These are phyloP conservation scores for Furcasterigmium furcatum DNA, from an alignment of 2,329 filamentous ascomycete species.

Conservation along the genomic window DNA sequence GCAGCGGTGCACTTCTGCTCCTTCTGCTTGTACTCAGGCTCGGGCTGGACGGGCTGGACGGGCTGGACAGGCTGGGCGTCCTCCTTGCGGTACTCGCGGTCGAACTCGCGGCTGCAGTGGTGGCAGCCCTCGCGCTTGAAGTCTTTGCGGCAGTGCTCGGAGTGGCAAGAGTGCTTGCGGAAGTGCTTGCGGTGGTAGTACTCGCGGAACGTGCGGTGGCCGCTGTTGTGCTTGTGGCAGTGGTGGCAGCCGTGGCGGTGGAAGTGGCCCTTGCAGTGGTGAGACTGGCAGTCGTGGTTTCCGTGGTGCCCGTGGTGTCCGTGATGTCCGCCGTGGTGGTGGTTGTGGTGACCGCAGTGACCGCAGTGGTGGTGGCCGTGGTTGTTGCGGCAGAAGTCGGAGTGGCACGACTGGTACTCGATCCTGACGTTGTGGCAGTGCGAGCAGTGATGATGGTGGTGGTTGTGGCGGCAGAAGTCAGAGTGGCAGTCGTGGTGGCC, in stretches of 20 bases:
- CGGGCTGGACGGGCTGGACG: not conserved
- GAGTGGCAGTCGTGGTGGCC: not conserved
- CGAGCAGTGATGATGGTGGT: not conserved
- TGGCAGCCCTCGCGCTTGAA: not conserved
- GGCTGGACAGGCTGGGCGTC: too few species aligned
- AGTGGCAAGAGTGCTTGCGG: not conserved
- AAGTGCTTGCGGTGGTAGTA: constrained; percentile 6
- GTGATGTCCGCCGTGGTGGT: constrained; percentile 1
- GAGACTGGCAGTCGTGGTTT: constrained; percentile 4
- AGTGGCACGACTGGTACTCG: not conserved
- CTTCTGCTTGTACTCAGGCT: too few species aligned
- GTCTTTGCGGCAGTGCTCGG: constrained; percentile 1
- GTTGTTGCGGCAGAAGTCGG: not conserved
- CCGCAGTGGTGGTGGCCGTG: not conserved
- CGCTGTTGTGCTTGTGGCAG: constrained; percentile 2
- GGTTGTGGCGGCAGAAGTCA: not conserved
- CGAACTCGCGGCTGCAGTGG: not conserved
- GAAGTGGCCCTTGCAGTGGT: constrained; percentile 2
- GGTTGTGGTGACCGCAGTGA: constrained; percentile 3
- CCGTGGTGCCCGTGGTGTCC: not conserved
- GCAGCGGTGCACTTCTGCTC: not conserved
- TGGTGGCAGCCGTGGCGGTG: constrained; percentile 1
- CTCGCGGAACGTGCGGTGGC: constrained; percentile 4
- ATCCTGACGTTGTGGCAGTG: constrained; percentile 1
- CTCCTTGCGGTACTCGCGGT: not conserved